These are phyloP conservation scores for Nemania serpens DNA, from an alignment of 2,329 filamentous ascomycete genomes.

Conservation along the genomic window DNA sequence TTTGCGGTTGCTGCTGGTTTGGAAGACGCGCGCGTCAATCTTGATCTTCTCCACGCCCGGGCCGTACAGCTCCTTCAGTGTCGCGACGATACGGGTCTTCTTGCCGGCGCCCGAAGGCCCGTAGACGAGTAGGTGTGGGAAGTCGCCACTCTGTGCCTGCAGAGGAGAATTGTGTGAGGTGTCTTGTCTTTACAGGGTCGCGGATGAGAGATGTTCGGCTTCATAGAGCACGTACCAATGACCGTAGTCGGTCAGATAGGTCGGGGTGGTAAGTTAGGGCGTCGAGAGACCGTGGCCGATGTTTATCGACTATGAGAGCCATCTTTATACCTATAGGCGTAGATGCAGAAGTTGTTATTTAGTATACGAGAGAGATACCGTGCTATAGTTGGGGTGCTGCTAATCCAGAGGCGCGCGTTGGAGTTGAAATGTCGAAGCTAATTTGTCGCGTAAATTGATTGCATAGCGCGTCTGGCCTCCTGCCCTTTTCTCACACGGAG, in stretches of 20 bases:
- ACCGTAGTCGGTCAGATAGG: conserved; percentile 82
- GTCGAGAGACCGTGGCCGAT: conserved; percentile 75
- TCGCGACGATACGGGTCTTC: conserved; percentile 95
- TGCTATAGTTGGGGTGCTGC: not conserved
- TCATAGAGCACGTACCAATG: conserved; percentile 65
- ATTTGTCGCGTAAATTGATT: conserved; percentile 41
- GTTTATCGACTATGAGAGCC: conserved; percentile 74
- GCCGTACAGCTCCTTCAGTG: conserved; percentile 91
- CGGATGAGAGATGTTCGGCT: conserved; percentile 1
- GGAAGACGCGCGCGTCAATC: conserved; percentile 96
- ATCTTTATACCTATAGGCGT: conserved; percentile 46
- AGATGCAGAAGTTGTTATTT: not conserved
- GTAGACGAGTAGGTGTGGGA: conserved; percentile 96
- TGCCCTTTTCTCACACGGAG: no score
- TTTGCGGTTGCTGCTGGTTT: conserved; percentile 93
- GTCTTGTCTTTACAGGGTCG: not conserved
- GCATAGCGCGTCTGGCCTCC: conserved; percentile 32
- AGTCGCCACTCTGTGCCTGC: conserved; percentile 94
- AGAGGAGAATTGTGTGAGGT: conserved; percentile 13
- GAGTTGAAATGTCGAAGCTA: not conserved
- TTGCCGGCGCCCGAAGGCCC: conserved; percentile 96
- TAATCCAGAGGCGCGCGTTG: not conserved
- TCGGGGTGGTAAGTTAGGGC: conserved; percentile 85
- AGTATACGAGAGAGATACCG: not conserved
- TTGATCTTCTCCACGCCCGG: conserved; percentile 99